Evolutionary conservation across 257 asterid species (phyloP).

Genomic region (Pogostemon cablin): DNA sequence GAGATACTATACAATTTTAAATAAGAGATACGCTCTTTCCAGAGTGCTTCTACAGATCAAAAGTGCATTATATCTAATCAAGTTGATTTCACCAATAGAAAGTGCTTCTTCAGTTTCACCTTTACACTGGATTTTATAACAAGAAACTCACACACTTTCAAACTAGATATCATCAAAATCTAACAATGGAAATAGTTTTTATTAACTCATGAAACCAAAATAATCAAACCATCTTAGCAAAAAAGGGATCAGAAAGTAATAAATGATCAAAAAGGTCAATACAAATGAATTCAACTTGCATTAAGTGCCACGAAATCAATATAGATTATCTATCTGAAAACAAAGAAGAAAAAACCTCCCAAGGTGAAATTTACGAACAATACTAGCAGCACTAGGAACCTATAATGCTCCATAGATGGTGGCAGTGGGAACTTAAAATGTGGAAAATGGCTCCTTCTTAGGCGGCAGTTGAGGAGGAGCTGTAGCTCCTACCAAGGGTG

Average conservation of each 20-base stretch:
- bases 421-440: constrained; percentile 33
- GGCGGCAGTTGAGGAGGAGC: constrained; percentile 39
- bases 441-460: constrained; percentile 56
- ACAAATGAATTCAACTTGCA: neutral
- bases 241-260: constrained; percentile 8
- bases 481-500: constrained; percentile 38
- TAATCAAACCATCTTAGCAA: neutral
- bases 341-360: constrained; percentile 56
- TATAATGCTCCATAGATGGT: constrained; percentile 40
- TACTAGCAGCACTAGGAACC: constrained; percentile 70
- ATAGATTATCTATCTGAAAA: neutral
- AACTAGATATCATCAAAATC: neutral
- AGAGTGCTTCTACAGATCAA: neutral
- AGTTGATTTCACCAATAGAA: neutral
- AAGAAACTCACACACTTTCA: neutral
- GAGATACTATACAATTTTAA: neutral
- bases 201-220: neutral
- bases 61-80: constrained; percentile 15
- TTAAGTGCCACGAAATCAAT: neutral
- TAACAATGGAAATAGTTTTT: neutral
- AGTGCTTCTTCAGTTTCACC: neutral
- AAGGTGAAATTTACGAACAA: constrained; percentile 68
- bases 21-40: neutral
- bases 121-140: neutral
- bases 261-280: constrained; percentile 11